Evolutionary conservation across 2,329 filamentous ascomycete species (phyloP).

Genomic region (Fonsecaea multimorphosa): DNA sequence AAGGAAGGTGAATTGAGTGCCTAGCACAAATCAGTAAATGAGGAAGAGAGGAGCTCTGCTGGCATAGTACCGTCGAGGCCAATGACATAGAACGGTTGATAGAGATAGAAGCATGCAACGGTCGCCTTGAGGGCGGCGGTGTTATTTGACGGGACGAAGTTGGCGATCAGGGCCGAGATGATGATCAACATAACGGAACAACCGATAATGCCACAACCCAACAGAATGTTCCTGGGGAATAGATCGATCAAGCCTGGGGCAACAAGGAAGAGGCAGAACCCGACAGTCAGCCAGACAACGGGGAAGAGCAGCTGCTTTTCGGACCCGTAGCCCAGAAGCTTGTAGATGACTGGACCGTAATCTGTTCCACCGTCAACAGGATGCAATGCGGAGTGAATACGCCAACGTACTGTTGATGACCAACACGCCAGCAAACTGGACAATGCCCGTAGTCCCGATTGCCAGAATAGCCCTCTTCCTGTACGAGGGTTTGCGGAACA

Average conservation of each 20-base stretch:
- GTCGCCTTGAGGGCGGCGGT: conserved; percentile 43
- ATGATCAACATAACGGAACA: conserved; percentile 22
- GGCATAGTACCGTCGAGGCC: conserved; percentile 5
- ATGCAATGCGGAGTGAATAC: neutral
- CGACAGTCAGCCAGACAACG: conserved; percentile 25
- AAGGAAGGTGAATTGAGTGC: conserved; percentile 24
- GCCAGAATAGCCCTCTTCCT: conserved; percentile 30
- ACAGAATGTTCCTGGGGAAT: conserved; percentile 5
- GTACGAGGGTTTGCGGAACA: conserved; percentile 31
- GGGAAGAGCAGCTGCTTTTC: conserved; percentile 26
- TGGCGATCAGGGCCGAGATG: conserved; percentile 31
- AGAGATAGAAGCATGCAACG: conserved; percentile 46
- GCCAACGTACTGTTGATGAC: conserved; percentile 49
- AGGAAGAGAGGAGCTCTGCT: neutral
- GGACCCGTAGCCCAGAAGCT: conserved; percentile 26
- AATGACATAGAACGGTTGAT: neutral
- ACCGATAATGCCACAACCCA: conserved; percentile 38
- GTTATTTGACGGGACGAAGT: conserved; percentile 37
- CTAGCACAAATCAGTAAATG: neutral
- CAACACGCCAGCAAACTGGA: conserved; percentile 43
- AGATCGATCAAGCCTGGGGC: conserved; percentile 18
- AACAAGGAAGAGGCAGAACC: conserved; percentile 18
- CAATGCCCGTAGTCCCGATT: conserved; percentile 25
- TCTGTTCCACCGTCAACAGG: conserved; percentile 19
- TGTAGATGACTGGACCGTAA: conserved; percentile 28